These are phyloP conservation scores for Dendrothele bispora DNA, from an alignment of 768 basidiomycete genomes.

Conservation along the genomic window DNA sequence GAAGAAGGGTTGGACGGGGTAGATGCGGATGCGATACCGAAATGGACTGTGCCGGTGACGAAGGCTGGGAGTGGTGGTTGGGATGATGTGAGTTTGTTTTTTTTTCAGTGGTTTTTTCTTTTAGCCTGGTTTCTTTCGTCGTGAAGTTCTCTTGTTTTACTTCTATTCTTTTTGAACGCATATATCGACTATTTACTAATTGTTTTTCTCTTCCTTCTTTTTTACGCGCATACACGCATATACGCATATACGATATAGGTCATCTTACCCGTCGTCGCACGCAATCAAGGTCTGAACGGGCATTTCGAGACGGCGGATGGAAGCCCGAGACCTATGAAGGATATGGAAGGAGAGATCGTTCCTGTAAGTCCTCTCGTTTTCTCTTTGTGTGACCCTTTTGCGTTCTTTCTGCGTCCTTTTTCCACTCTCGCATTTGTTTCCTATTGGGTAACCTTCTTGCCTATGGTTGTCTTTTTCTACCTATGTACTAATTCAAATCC, in stretches of 20 bases:
- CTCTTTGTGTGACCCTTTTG: background rate
- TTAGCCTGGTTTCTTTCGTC: background rate
- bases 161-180: no score
- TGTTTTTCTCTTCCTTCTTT: slow-evolving; percentile 6
- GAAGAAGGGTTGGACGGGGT: slow-evolving; percentile 58
- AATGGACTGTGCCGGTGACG: slow-evolving; percentile 75
- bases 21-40: slow-evolving; percentile 74
- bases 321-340: slow-evolving; percentile 54
- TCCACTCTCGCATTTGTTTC: no score
- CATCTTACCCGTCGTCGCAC: slow-evolving; percentile 80
- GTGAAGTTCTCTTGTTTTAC: slow-evolving; percentile 7
- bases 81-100: slow-evolving; percentile 64
- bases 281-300: slow-evolving; percentile 76
- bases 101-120: background rate
- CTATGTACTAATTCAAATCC: slow-evolving; percentile 1
- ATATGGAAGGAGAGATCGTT: slow-evolving; percentile 40
- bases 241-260: slow-evolving; percentile 58
- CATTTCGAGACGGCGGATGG: slow-evolving; percentile 71
- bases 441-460: no score
- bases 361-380: slow-evolving; percentile 63
- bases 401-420: no score
- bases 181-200: no score
- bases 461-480: no score
- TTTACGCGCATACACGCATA: slow-evolving; percentile 10
- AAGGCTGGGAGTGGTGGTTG: slow-evolving; percentile 74